A percentile compares a stretch with the other conserved stretches of the same genome.
phyloP scores from a whole-genome alignment of 1,139 yeast species.

The Kluyveromyces sp. region DNA sequence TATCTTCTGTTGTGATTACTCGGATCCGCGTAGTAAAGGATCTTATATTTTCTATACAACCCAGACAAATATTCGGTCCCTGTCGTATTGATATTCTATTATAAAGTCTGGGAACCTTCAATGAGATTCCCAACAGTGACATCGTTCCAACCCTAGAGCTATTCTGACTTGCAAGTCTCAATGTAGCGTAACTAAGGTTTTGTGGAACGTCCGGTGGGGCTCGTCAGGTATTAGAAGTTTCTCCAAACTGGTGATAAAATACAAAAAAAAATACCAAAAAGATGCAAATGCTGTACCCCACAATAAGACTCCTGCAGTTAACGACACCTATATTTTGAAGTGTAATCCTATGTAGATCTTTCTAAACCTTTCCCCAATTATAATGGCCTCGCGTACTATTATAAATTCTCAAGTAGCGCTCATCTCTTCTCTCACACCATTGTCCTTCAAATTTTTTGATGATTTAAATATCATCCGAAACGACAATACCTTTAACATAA shows the following conservation, averaged over 20 bases:
- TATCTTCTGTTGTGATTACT: not conserved
- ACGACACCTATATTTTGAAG: too few species aligned
- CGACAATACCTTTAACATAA: not conserved
- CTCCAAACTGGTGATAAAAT: too few species aligned
- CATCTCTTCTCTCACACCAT: constrained; percentile 3
- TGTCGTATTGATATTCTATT: not conserved
- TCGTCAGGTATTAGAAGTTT: too few species aligned
- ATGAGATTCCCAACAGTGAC: not conserved
- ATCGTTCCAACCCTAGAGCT: not conserved
- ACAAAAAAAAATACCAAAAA: too few species aligned
- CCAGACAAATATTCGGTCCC: not conserved
- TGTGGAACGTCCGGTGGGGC: too few species aligned
- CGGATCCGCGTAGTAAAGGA: not conserved
- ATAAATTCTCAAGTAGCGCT: not conserved
- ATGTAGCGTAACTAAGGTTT: not conserved
- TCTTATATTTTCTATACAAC: not conserved
- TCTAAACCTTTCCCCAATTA: not conserved
- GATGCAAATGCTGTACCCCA: too few species aligned
- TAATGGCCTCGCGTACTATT: not conserved
- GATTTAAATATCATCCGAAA: not conserved
- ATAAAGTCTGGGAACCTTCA: not conserved
- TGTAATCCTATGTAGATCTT: too few species aligned
- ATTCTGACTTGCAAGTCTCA: not conserved
- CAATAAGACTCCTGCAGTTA: too few species aligned
- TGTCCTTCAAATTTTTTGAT: constrained; percentile 4